phyloP scores from a whole-genome alignment of 345 rosid species.

The Cardamine occulta region DNA sequence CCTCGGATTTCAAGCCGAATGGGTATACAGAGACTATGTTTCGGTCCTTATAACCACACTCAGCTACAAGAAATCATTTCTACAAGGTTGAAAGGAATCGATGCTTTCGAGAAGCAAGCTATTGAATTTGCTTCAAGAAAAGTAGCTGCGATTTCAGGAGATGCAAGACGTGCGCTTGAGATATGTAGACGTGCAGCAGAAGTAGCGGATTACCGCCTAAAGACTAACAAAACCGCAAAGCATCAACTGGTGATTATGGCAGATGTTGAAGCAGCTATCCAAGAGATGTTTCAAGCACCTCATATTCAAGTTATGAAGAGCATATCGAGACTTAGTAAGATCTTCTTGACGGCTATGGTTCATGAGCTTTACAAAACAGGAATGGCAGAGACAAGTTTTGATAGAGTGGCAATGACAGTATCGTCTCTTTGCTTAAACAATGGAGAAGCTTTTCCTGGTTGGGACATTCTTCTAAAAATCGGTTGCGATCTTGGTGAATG shows the following conservation, averaged over 20 bases:
- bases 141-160: conserved; percentile 98
- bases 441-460: conserved; percentile 85
- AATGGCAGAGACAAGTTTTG: conserved; percentile 86
- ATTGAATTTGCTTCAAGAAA: conserved; percentile 95
- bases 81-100: conserved; percentile 73
- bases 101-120: conserved; percentile 92
- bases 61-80: conserved; percentile 96
- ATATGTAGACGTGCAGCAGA: conserved; percentile 98
- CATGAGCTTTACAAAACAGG: conserved; percentile 95
- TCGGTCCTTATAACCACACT: conserved; percentile 86
- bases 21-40: conserved; percentile 97
- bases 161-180: conserved; percentile 96
- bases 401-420: conserved; percentile 81
- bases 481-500: conserved; percentile 95
- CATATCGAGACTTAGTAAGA: conserved; percentile 70
- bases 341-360: conserved; percentile 92
- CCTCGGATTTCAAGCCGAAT: conserved; percentile 96
- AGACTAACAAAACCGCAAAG: conserved; percentile 54
- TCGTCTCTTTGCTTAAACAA: conserved; percentile 75
- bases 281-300: conserved; percentile 98
- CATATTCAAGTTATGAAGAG: conserved; percentile 93
- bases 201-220: conserved; percentile 71
- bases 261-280: conserved; percentile 88
- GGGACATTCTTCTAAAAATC: conserved; percentile 80
- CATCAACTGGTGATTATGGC: conserved; percentile 69